Percentiles rank a stretch among this genome's conserved stretches.
phyloP scores from a whole-genome alignment of 495 filamentous ascomycete species.

The Penicillium bialowiezense region DNA sequence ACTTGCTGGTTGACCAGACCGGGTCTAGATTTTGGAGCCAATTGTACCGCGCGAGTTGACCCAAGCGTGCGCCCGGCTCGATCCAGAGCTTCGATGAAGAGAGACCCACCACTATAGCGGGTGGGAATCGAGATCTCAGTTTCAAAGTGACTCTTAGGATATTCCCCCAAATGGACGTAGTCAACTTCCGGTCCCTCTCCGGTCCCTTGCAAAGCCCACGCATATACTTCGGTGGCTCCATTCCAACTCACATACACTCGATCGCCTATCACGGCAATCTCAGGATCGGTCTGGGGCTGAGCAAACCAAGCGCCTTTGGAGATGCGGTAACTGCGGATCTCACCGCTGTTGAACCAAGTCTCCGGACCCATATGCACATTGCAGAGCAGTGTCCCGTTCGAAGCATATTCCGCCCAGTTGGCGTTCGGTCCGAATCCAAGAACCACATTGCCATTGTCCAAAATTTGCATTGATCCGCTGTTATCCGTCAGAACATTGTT shows the following conservation, averaged over 20 bases:
- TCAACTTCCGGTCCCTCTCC: background rate
- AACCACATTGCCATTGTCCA: background rate
- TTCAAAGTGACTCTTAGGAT: background rate
- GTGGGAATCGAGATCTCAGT: background rate
- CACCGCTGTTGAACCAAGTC: background rate
- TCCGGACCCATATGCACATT: background rate
- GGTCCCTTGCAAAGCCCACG: conserved; percentile 2
- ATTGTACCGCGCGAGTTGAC: background rate
- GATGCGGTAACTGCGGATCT: background rate
- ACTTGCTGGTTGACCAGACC: background rate
- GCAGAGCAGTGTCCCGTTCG: background rate
- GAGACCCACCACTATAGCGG: background rate
- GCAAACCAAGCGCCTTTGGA: background rate
- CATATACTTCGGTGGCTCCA: conserved; percentile 50
- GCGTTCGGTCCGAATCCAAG: background rate
- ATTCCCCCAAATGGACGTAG: background rate
- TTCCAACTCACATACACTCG: conserved; percentile 24
- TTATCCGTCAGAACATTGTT: background rate
- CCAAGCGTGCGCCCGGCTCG: background rate
- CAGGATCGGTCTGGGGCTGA: background rate
- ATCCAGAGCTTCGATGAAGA: background rate
- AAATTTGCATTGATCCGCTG: conserved; percentile 1
- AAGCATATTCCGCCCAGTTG: background rate
- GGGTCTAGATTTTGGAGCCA: background rate
- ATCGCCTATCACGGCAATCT: conserved; percentile 8